Evolutionary conservation across 1,284 basidiomycete genomes (phyloP), one percentile per base, ranked within the genome.

Genomic region (Ceratobasidium sp.): DNA sequence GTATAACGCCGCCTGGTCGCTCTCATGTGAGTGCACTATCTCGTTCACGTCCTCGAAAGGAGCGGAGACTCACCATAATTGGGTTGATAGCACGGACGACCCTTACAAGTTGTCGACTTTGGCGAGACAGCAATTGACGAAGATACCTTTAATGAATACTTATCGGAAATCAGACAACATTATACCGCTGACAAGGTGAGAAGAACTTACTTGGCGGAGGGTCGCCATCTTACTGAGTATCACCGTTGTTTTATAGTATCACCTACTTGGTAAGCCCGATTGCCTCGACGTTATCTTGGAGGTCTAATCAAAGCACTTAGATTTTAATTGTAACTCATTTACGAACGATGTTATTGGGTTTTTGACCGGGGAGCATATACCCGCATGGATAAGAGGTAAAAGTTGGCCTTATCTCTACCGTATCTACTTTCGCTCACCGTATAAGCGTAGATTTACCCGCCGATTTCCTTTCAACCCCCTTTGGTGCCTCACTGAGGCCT

Each of bases 271-370:
- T 63, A 50, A 31, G 22, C 91, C 80, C 72, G 82, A 73, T 53
- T 45, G 17, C 33, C 29, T 60, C 4, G 17, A 8, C 14, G 45
- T 27, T 27, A 22, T 31, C 22, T 45, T 24, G 47, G 24, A 77
- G 47, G 73, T 31, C 36, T 75, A 27, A 75, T 45, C 27, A 17
- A 36, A 15, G 27, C 31, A 56, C 44, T 0, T 75, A 93, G 93
- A 94, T 60, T 94, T 94, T 78, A 95, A 94, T 78, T 97, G 95
- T 82, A 97, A 97, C 81, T 92, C 93, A 1, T 98, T 98, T 79
- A 95, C 95, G 0, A 93, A 93, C 75, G 95, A 97, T 78, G 90
- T 90, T 67, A 83, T 95, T 44, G 94, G 92, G 1, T 95, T 97
- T 80, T 83, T 97, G 64, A 96, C 93, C 0, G 94, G 94, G 24